Base-by-base conservation (phyloP, 2,329 filamentous ascomycete species). In the Ophiostoma ulmi region DNA sequence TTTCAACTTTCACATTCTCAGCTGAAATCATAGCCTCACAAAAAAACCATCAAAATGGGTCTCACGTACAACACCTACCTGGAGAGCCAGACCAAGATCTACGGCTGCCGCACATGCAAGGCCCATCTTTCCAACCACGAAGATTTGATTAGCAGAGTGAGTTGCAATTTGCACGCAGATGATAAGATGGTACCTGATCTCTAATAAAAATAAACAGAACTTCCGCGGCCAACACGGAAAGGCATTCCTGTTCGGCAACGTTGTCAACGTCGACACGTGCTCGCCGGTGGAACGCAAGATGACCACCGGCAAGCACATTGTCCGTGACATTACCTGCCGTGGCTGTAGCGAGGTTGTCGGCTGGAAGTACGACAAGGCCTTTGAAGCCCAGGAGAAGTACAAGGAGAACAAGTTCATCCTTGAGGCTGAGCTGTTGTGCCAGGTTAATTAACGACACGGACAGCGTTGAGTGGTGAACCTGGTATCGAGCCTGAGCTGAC, bases 361-460 rank as follows among this genome's bases (percentile, higher is more conserved):
- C 48, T 99, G 95, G 95, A 98, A 97, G 80, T 99, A 99, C 79
- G 95, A 99, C 81, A 97, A 96, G 83, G 95, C 95, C 1, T 98
- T 91, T 79, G 95, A 99, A 83, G 81, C 84, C 44, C 90, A 86
- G 74, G 94, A 99, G 86, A 97, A 97, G 82, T 99, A 99, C 82
- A 99, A 99, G 84, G 95, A 99, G 84, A 94, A 93, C 70, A 99
- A 98, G 82, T 98, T 91, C 79, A 99, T 99, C 72, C 85, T 99
- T 71, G 94, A 98, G 83, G 92, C 91, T 41, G 94, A 97, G 82
- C 81, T 97, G 74, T 84, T 98, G 55, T 94, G 91, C 80, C 90
- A 88, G 75, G 93, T 97, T 72, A 87, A 83, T 76, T 89, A 77
- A 41, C 7, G 26, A 3, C 3, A 26, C 20, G n/a, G 36, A 35